Evolutionary conservation across 352 stramenopile genomes (phyloP).

Genomic region (Phytophthora citrophthora): DNA sequence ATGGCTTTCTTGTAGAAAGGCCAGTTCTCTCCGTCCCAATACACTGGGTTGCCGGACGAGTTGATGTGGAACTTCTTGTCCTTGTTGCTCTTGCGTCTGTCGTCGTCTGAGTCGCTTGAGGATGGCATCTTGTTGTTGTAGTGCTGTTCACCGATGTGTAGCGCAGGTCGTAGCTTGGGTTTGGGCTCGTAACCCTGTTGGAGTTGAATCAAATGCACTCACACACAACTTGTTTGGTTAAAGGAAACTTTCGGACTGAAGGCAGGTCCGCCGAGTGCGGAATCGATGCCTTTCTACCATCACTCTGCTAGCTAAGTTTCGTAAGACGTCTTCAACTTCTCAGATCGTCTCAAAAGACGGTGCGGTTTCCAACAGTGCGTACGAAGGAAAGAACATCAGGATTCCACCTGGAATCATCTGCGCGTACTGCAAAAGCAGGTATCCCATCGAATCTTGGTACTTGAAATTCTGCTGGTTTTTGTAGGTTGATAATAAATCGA

Average conservation of each 20-base stretch:
- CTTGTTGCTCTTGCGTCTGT: slow-evolving; percentile 7
- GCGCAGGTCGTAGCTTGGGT: too few species aligned
- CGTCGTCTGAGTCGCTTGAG: slow-evolving; percentile 7
- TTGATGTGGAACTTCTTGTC: slow-evolving; percentile 3
- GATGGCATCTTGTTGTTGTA: slow-evolving; percentile 15
- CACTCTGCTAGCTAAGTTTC: too few species aligned
- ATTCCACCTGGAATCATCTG: slow-evolving; percentile 71
- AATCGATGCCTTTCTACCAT: too few species aligned
- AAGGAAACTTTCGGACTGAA: too few species aligned
- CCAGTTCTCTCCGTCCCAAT: slow-evolving; percentile 16
- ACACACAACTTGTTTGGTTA: too few species aligned
- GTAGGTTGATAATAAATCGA: slow-evolving; percentile 76
- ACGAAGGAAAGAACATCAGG: slow-evolving; percentile 87
- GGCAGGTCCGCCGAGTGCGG: too few species aligned
- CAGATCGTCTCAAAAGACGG: too few species aligned
- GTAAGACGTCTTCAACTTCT: too few species aligned
- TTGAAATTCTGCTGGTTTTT: slow-evolving; percentile 80
- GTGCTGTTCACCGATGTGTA: slow-evolving; percentile 1
- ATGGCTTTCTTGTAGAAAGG: slow-evolving; percentile 19
- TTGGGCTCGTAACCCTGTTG: too few species aligned
- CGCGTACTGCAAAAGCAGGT: slow-evolving; percentile 67
- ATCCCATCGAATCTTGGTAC: slow-evolving; percentile 82
- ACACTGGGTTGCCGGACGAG: slow-evolving; percentile 6
- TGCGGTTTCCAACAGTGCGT: slow-evolving; percentile 24
- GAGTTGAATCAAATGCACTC: too few species aligned